These are phyloP conservation scores for Colletotrichum musae DNA, from an alignment of 2,329 filamentous ascomycete genomes.

Conservation along the genomic window DNA sequence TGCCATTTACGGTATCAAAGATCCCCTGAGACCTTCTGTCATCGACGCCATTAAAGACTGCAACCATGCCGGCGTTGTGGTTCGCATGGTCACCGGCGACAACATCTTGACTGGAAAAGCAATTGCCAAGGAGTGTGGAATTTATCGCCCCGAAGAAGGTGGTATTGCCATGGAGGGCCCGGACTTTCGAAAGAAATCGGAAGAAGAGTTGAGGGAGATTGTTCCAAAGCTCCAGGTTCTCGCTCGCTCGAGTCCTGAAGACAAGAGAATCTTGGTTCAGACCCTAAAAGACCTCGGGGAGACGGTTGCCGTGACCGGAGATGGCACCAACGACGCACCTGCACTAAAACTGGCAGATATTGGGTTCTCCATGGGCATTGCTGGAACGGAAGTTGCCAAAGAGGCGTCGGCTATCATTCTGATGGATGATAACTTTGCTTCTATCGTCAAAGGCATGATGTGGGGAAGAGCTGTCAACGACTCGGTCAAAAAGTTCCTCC, in stretches of 20 bases:
- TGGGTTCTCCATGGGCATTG: slow-evolving; percentile 78
- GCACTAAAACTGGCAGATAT: slow-evolving; percentile 77
- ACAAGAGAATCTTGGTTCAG: slow-evolving; percentile 77
- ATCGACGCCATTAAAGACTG: slow-evolving; percentile 73
- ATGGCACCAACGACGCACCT: slow-evolving; percentile 77
- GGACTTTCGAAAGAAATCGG: slow-evolving; percentile 70
- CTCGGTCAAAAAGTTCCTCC: slow-evolving; percentile 75
- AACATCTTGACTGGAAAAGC: slow-evolving; percentile 61
- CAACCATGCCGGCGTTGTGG: slow-evolving; percentile 75
- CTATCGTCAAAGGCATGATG: slow-evolving; percentile 74
- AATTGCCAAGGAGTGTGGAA: slow-evolving; percentile 59
- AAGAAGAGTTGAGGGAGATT: slow-evolving; percentile 63
- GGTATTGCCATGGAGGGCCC: slow-evolving; percentile 67
- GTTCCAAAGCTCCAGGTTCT: slow-evolving; percentile 77
- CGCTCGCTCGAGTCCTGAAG: slow-evolving; percentile 78
- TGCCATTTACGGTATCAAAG: slow-evolving; percentile 74
- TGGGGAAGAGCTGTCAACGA: slow-evolving; percentile 76
- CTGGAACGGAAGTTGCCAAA: slow-evolving; percentile 75
- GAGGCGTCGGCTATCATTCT: slow-evolving; percentile 74
- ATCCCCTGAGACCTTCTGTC: slow-evolving; percentile 75
- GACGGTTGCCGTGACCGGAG: slow-evolving; percentile 77
- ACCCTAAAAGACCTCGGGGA: slow-evolving; percentile 75
- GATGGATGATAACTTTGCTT: slow-evolving; percentile 75
- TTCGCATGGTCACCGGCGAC: slow-evolving; percentile 74
- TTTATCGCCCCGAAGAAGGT: slow-evolving; percentile 55